Base-by-base conservation (phyloP, 345 rosid genomes). In the Trapa bicornis region DNA sequence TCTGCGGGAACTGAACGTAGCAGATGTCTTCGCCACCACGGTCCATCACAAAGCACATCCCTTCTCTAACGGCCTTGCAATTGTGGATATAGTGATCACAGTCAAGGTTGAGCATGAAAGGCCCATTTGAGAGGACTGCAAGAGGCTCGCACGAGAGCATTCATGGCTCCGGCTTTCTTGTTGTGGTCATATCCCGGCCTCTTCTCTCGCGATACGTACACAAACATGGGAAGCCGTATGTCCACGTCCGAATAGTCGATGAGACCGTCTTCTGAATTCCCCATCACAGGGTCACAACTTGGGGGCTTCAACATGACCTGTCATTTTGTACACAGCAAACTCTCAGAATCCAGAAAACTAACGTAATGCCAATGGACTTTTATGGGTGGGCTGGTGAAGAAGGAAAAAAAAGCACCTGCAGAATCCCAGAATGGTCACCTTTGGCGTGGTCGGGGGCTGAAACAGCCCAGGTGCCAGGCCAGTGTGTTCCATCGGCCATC, bases 401-500 rank as follows among this genome's bases (percentile, higher is more conserved):
- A 57, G 61, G 42, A 22, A 22, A 22, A 22, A 22, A 22, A 22
- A 22, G 60, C 47, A 68, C 88, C 79, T 85, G 93, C 65, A 93
- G 84, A 68, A 90, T 84, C 47, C 97, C 97, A 3, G 97, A 88
- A 68, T 93, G 98, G 69, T 93, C 96, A 17, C 96, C 94, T 80
- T 86, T 93, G 10, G 91, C 69, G 66, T 93, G 98, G 29, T 90
- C 97, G 10, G 83, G 47, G 0, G 87, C 67, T 3, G 89, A 52
- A 17, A 54, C 15, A 16, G 88, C 37, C 97, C 97, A 93, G 47
- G 92, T 77, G 66, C 96, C 98, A 0, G 96, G 96, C 98, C 98
- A 93, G 62, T 93, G 96, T 53, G 92, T 93, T 53, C 98, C 98
- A 73, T 93, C 97, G 12, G 97, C 98, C 98, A 93, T 90, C 98